phyloP scores from a whole-genome alignment of 306 rosid species.

The Rosa multiflora region DNA sequence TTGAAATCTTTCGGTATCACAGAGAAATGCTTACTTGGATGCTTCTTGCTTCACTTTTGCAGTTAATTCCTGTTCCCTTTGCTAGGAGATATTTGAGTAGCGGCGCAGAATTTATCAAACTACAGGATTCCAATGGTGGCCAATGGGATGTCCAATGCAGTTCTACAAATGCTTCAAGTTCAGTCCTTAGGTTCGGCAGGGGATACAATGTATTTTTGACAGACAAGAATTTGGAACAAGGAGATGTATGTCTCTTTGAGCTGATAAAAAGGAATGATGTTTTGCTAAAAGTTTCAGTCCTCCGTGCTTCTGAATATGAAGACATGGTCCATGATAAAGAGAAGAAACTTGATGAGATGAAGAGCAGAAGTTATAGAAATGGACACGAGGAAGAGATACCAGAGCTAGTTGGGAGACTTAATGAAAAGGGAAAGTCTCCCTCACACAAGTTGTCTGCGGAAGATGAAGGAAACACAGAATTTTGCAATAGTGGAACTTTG shows the following conservation, averaged over 20 bases:
- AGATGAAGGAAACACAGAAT: no score
- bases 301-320: slow-evolving; percentile 6
- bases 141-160: slow-evolving; percentile 18
- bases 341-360: not conserved
- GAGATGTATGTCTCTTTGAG: slow-evolving; percentile 36
- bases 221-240: slow-evolving; percentile 13
- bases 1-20: not conserved
- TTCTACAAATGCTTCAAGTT: not conserved
- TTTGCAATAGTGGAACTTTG: no score
- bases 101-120: not conserved
- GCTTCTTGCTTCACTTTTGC: slow-evolving; percentile 3
- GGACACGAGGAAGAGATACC: not conserved
- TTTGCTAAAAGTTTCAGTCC: slow-evolving; percentile 23
- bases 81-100: slow-evolving; percentile 15
- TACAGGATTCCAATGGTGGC: slow-evolving; percentile 24
- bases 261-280: slow-evolving; percentile 16
- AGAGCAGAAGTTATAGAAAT: not conserved
- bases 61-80: slow-evolving; percentile 32
- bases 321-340: not conserved
- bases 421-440: not conserved
- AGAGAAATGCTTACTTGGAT: not conserved
- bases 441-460: no score
- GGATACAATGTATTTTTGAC: slow-evolving; percentile 25
- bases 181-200: not conserved
- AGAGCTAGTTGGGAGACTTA: not conserved